These are phyloP conservation scores for Isoetes taiwanensis DNA, from an alignment of 75 land plant genomes.

Conservation along the genomic window DNA sequence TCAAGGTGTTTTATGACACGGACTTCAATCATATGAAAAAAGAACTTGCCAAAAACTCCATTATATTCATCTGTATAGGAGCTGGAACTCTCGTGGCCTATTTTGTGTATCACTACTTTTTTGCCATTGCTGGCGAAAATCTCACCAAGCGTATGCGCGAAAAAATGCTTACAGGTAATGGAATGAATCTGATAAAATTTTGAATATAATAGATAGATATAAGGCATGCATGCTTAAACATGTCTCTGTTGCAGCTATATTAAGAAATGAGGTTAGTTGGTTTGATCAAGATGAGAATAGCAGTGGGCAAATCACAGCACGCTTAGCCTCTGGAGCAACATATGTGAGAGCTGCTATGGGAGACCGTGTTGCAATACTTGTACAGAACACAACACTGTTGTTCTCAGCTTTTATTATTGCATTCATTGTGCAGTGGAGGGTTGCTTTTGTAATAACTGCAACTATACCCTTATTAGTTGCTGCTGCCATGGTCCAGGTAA, in stretches of 20 bases:
- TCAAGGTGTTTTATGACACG: conserved; percentile 22
- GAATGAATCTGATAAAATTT: too few species aligned
- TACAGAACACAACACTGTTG: conserved; percentile 31
- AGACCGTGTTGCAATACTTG: conserved; percentile 33
- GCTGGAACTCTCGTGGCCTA: conserved; percentile 27
- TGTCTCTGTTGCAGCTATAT: too few species aligned
- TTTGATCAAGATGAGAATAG: conserved; percentile 38
- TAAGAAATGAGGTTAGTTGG: conserved; percentile 41
- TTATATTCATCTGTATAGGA: conserved; percentile 30
- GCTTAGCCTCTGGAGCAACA: conserved; percentile 26
- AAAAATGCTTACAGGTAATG: too few species aligned
- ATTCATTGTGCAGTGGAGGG: conserved; percentile 24
- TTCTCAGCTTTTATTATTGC: conserved; percentile 28
- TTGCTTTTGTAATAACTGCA: conserved; percentile 30
- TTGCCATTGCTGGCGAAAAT: conserved; percentile 35
- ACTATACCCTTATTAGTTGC: conserved; percentile 36
- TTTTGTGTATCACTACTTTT: conserved; percentile 35
- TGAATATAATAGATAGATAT: too few species aligned
- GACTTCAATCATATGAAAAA: conserved; percentile 17
- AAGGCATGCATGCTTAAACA: too few species aligned
- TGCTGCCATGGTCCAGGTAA: too few species aligned
- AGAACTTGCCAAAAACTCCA: conserved; percentile 14
- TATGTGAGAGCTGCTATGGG: conserved; percentile 32
- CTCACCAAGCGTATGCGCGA: conserved; percentile 25
- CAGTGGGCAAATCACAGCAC: conserved; percentile 20